phyloP scores from a whole-genome alignment of 495 filamentous ascomycete species.

The Hypoxylon cercidicola region DNA sequence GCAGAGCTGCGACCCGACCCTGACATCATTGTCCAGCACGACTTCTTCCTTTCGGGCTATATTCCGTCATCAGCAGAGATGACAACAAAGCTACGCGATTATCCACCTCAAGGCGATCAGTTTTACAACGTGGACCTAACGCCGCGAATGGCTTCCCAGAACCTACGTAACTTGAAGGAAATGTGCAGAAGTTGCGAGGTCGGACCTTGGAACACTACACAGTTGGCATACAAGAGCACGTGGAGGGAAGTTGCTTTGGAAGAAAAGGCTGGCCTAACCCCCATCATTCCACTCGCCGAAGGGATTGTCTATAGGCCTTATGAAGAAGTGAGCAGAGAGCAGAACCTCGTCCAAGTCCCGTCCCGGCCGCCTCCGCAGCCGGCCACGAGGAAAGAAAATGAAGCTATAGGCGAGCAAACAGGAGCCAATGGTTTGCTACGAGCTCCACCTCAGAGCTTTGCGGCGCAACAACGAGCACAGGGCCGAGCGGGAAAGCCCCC shows the following conservation, averaged over 20 bases:
- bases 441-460: slow-evolving; percentile 64
- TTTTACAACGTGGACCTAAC: slow-evolving; percentile 52
- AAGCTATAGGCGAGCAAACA: slow-evolving; percentile 47
- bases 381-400: slow-evolving; percentile 36
- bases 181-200: slow-evolving; percentile 59
- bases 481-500: slow-evolving; percentile 47
- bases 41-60: slow-evolving; percentile 77
- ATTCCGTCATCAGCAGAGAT: slow-evolving; percentile 64
- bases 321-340: slow-evolving; percentile 51
- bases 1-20: slow-evolving; percentile 79
- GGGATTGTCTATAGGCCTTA: slow-evolving; percentile 74
- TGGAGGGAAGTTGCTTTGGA: slow-evolving; percentile 76
- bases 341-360: slow-evolving; percentile 40
- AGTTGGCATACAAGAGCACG: slow-evolving; percentile 64
- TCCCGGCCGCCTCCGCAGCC: slow-evolving; percentile 38
- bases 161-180: slow-evolving; percentile 50
- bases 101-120: slow-evolving; percentile 53
- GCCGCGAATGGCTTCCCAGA: slow-evolving; percentile 41
- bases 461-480: slow-evolving; percentile 67
- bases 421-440: slow-evolving; percentile 52
- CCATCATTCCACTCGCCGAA: slow-evolving; percentile 72
- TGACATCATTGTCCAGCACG: slow-evolving; percentile 83
- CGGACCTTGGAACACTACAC: slow-evolving; percentile 57
- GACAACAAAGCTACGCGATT: slow-evolving; percentile 59
- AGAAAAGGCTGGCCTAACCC: slow-evolving; percentile 74